Base-by-base conservation (phyloP, 106 monocot species). In the Dioscorea zingiberensis region DNA sequence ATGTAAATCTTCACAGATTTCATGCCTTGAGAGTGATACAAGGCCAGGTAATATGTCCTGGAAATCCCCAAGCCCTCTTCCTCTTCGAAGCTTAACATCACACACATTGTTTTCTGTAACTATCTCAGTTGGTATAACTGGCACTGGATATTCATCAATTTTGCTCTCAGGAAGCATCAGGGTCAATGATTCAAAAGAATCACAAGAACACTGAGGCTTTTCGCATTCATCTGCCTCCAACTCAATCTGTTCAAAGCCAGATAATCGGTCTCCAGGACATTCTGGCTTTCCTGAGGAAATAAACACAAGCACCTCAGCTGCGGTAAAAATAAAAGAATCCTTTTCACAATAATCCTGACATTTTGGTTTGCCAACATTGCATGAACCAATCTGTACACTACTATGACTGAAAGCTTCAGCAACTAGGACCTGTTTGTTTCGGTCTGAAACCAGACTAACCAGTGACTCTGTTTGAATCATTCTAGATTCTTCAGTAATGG, bases 1-100 rank as follows among this genome's bases (percentile, higher is more conserved):
- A 54, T 94, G 84, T 74, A 94, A 60, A 27, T 94, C 94, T 48
- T 94, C 94, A 47, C 84, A 84, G 23, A 94, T 94, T 58, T 94
- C 94, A 49, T 84, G 80, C 75, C 90, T 75, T n/a, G 86, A 84
- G 44, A 94, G 90, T 8, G 86, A 77, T 19, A 82, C 84, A 27
- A 94, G 25, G n/a, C 94, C 84, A 3, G 94, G 94, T 27, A 94
- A 66, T 59, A 94, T 81, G 30, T 94, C 83, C 57, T 87, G 90
- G 67, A 94, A 94, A 65, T 94, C 86, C 29, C 80, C 47, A 21
- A 90, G 54, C 7, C 85, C 72, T 27, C 89, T 86, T 55, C 86
- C 84, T 30, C 86, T 84, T 45, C 84, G 65, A 19, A 84, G 59
- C 51, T 72, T 87, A 32, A 78, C 60, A 13, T 73, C 65, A 29